Evolutionary conservation across 1,284 basidiomycete species (phyloP).

Genomic region (Cystobasidiaceae sp.): DNA sequence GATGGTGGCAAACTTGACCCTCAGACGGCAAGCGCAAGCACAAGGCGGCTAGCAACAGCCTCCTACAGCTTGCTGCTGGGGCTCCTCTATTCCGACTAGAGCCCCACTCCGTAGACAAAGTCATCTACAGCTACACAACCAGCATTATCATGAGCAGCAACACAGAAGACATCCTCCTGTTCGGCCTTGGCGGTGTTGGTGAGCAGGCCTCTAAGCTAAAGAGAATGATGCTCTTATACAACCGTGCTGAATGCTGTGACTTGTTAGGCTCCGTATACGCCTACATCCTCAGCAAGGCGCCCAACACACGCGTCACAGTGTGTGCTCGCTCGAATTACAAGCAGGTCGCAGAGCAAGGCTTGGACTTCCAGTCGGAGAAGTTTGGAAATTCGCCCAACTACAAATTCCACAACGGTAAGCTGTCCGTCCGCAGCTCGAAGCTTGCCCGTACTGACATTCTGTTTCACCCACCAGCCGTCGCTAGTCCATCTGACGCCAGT

Average conservation of each 20-base stretch:
- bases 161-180: conserved; percentile 44
- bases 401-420: conserved; percentile 30
- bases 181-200: conserved; percentile 46
- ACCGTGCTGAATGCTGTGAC: neutral
- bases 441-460: conserved; percentile 36
- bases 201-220: neutral
- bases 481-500: conserved; percentile 45
- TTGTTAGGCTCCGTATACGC: conserved; percentile 51
- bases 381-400: conserved; percentile 38
- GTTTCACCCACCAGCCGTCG: conserved; percentile 39
- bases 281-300: conserved; percentile 48
- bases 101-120: neutral
- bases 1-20: too few relatives aligned
- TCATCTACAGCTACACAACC: neutral
- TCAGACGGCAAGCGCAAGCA: too few relatives aligned
- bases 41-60: too few relatives aligned
- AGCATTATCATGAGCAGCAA: neutral
- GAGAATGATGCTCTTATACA: neutral
- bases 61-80: too few relatives aligned
- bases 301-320: conserved; percentile 48
- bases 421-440: conserved; percentile 35
- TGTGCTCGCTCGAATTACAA: conserved; percentile 51
- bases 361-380: conserved; percentile 43
- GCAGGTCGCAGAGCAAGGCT: conserved; percentile 46
- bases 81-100: neutral